Evolutionary conservation across 805 yeast species (phyloP).

Genomic region (Suhomyces sp.): DNA sequence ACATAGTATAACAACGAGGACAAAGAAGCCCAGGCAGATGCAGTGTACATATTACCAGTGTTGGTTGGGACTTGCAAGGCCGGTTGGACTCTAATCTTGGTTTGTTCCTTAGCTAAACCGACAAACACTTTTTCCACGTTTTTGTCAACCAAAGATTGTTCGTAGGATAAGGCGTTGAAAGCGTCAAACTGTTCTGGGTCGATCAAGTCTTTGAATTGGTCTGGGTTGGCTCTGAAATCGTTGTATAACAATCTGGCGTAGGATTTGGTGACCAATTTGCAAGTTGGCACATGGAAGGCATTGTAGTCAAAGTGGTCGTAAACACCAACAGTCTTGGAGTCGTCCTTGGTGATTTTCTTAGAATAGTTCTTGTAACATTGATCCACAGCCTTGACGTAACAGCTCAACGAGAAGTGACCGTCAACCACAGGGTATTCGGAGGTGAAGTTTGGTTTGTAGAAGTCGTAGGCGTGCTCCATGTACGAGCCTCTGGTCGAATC

Average conservation of each 20-base stretch:
- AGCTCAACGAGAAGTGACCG: constrained; percentile 90
- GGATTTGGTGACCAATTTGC: constrained; percentile 90
- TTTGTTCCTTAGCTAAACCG: constrained; percentile 65
- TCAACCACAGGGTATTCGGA: constrained; percentile 96
- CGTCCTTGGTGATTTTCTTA: constrained; percentile 57
- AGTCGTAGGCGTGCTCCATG: constrained; percentile 97
- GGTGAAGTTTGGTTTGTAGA: constrained; percentile 96
- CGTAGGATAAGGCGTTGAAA: constrained; percentile 60
- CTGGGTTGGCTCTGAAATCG: constrained; percentile 75
- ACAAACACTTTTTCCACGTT: constrained; percentile 82
- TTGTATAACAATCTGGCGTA: constrained; percentile 89
- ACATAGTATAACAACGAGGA: constrained; percentile 76
- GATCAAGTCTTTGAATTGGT: constrained; percentile 43
- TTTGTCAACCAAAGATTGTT: constrained; percentile 75
- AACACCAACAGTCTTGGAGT: constrained; percentile 55
- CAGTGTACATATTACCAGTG: constrained; percentile 98
- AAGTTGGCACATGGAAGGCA: constrained; percentile 97
- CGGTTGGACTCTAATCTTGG: constrained; percentile 70
- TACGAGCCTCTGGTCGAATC: constrained; percentile 86
- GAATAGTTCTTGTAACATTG: constrained; percentile 80
- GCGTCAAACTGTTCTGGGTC: constrained; percentile 51
- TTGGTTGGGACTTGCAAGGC: constrained; percentile 87
- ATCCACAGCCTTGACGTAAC: constrained; percentile 94
- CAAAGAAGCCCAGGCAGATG: constrained; percentile 83
- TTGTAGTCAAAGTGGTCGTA: constrained; percentile 78